phyloP scores from a whole-genome alignment of 2,329 filamentous ascomycete species.

The Rugonectria rugulosa region DNA sequence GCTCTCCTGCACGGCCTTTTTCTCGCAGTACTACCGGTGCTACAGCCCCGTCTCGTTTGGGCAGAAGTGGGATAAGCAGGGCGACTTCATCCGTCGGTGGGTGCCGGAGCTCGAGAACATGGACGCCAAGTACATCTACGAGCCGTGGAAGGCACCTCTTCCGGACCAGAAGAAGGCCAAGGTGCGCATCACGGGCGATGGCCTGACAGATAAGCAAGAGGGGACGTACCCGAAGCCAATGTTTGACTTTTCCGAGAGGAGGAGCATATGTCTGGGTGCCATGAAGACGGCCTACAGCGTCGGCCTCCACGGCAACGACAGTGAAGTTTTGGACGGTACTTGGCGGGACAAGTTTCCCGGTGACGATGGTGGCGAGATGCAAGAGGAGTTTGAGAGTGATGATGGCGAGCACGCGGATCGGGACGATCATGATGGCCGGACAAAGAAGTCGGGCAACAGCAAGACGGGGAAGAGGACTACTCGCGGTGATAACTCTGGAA shows the following conservation, averaged over 20 bases:
- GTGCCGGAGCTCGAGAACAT: slow-evolving; percentile 71
- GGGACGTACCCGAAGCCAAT: slow-evolving; percentile 76
- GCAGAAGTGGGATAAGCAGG: slow-evolving; percentile 78
- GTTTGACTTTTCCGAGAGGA: slow-evolving; percentile 74
- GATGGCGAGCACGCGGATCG: slow-evolving; percentile 44
- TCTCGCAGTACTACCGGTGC: slow-evolving; percentile 73
- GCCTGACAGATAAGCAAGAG: slow-evolving; percentile 50
- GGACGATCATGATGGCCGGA: slow-evolving; percentile 31
- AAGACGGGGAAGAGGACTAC: slow-evolving; percentile 35
- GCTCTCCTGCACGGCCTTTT: slow-evolving; percentile 80
- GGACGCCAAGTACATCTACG: slow-evolving; percentile 76
- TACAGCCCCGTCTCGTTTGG: slow-evolving; percentile 77
- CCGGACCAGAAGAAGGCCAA: slow-evolving; percentile 73
- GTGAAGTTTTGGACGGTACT: slow-evolving; percentile 66
- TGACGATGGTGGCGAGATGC: slow-evolving; percentile 47
- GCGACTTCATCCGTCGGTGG: slow-evolving; percentile 68
- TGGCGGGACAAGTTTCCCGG: slow-evolving; percentile 58
- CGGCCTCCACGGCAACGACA: slow-evolving; percentile 69
- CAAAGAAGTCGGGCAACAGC: slow-evolving; percentile 6
- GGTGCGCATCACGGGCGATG: slow-evolving; percentile 66
- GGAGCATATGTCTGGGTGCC: slow-evolving; percentile 67
- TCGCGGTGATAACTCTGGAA: slow-evolving; percentile 19
- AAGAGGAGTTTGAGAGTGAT: slow-evolving; percentile 46
- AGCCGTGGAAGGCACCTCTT: slow-evolving; percentile 78
- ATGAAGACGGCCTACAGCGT: slow-evolving; percentile 76